Conservation (phyloP, 2,329 filamentous ascomycete species). For the Fusarium torreyae region DNA sequence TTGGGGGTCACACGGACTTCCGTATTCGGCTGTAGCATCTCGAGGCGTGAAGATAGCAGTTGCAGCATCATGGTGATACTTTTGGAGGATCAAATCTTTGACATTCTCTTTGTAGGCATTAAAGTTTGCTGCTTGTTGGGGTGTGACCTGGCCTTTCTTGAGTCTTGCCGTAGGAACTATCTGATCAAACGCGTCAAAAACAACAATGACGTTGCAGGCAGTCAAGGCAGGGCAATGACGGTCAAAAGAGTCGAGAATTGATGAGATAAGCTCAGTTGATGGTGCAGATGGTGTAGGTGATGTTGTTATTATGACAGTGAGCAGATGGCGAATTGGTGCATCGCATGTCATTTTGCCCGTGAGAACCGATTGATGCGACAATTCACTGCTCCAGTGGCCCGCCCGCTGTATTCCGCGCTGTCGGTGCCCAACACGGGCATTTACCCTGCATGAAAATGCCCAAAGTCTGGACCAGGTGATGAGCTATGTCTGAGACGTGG, state of each 20-base stretch:
- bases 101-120: slow-evolving; percentile 64
- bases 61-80: slow-evolving; percentile 16
- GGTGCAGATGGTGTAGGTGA: slow-evolving; percentile 70
- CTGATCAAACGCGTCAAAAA: slow-evolving; percentile 68
- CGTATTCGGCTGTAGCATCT: slow-evolving; percentile 62
- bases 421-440: slow-evolving; percentile 14
- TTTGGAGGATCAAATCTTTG: slow-evolving; percentile 55
- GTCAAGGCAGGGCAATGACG: slow-evolving; percentile 59
- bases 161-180: slow-evolving; percentile 61
- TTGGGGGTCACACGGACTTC: slow-evolving; percentile 53
- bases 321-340: slow-evolving; percentile 5
- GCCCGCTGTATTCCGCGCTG: background rate
- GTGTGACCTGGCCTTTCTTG: slow-evolving; percentile 68
- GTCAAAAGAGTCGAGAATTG: slow-evolving; percentile 63
- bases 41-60: slow-evolving; percentile 18
- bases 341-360: slow-evolving; percentile 24
- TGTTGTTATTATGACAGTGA: slow-evolving; percentile 65
- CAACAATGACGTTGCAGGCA: slow-evolving; percentile 63
- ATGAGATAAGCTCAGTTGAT: slow-evolving; percentile 65
- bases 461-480: background rate
- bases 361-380: background rate
- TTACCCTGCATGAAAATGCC: slow-evolving; percentile 24
- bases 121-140: slow-evolving; percentile 60
- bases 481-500: slow-evolving; percentile 1
- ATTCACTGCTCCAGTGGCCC: background rate